Conservation (phyloP, 768 basidiomycete genomes). For the Kwoniella sp. region DNA sequence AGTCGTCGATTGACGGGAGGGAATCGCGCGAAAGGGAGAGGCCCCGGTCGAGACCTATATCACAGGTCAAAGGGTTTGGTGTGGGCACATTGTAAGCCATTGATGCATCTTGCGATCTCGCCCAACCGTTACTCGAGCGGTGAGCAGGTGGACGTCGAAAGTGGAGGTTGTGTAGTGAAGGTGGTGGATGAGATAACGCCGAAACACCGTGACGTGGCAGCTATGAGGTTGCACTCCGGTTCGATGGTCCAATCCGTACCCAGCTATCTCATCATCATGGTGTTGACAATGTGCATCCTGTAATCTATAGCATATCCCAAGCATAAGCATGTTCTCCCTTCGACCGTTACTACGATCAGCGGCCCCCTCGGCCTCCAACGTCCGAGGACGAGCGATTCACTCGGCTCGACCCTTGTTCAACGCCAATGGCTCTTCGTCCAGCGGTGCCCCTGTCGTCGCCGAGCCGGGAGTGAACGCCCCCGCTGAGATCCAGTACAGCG, state of each 20-base stretch:
- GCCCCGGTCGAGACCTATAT: slow-evolving; percentile 3
- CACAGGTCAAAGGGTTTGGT: slow-evolving; percentile 9
- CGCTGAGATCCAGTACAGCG: slow-evolving; percentile 6
- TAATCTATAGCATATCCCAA: neutral
- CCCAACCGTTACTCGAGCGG: too few relatives aligned
- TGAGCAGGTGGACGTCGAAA: neutral
- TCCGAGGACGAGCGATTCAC: slow-evolving; percentile 11
- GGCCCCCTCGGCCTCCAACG: neutral
- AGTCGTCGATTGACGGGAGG: neutral
- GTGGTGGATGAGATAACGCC: neutral
- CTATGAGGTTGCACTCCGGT: neutral
- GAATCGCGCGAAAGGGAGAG: neutral
- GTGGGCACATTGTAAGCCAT: too few relatives aligned
- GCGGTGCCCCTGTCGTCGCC: slow-evolving; percentile 6
- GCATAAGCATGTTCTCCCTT: slow-evolving; percentile 2
- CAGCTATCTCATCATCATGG: slow-evolving; percentile 3
- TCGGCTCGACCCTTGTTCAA: slow-evolving; percentile 5
- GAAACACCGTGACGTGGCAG: slow-evolving; percentile 1
- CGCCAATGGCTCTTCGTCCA: neutral
- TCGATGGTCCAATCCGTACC: slow-evolving; percentile 5
- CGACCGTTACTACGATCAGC: slow-evolving; percentile 7
- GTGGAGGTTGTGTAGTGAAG: neutral
- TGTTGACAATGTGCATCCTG: neutral
- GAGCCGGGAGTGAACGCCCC: slow-evolving; percentile 6
- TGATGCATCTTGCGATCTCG: too few relatives aligned